phyloP scores from a whole-genome alignment of 1,284 basidiomycete genomes.

The Trichosporon faecale region DNA sequence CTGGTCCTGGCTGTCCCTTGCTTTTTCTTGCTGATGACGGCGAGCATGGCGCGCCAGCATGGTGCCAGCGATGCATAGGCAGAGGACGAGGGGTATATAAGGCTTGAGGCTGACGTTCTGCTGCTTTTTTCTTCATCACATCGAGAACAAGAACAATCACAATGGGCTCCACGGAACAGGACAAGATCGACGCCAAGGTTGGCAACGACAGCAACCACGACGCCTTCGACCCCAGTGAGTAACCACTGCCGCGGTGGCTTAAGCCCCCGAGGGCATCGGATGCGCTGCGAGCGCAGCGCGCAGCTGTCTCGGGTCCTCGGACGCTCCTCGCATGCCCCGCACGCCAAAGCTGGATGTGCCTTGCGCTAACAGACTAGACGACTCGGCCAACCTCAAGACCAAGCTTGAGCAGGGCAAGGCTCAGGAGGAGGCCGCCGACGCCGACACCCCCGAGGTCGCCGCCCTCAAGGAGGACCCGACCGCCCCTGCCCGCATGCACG shows the following conservation, averaged over 20 bases:
- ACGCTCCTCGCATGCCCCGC: too few relatives aligned
- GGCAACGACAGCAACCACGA: slow-evolving; percentile 12
- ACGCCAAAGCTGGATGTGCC: too few relatives aligned
- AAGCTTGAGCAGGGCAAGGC: slow-evolving; percentile 12
- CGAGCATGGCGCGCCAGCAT: not conserved
- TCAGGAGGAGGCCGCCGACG: slow-evolving; percentile 2
- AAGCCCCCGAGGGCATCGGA: not conserved
- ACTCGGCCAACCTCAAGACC: slow-evolving; percentile 14
- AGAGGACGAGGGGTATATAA: not conserved
- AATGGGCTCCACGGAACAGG: not conserved
- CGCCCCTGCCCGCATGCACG: slow-evolving; percentile 17
- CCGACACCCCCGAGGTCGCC: slow-evolving; percentile 16
- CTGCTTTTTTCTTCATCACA: not conserved
- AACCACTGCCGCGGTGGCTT: not conserved
- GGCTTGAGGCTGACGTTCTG: not conserved
- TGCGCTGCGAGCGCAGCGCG: not conserved
- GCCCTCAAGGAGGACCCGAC: slow-evolving; percentile 22
- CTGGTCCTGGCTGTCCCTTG: not conserved
- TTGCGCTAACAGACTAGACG: slow-evolving; percentile 11
- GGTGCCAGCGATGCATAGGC: not conserved
- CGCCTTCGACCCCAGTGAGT: slow-evolving; percentile 13
- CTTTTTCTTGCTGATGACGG: not conserved
- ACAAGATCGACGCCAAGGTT: slow-evolving; percentile 9
- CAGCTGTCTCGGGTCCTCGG: too few relatives aligned
- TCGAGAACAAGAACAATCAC: not conserved